Evolutionary conservation across 129 eudicot species (phyloP).

Genomic region (Chrysanthemum lavandulifolium): DNA sequence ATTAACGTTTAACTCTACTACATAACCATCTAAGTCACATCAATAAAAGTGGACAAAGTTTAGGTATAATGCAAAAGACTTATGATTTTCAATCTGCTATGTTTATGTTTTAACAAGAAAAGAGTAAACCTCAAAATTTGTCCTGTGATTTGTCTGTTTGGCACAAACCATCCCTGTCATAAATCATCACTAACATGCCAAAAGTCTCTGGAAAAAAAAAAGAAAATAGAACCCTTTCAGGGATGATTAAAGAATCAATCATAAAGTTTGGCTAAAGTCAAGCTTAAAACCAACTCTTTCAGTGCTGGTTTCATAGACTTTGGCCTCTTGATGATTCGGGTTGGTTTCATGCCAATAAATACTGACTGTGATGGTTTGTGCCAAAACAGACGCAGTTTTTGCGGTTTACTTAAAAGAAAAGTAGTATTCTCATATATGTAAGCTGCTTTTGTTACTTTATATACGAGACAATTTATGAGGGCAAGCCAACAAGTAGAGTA

Average conservation of each 20-base stretch:
- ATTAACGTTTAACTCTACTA: background rate
- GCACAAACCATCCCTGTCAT: background rate
- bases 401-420: background rate
- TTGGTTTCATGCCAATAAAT: no score
- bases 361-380: no score
- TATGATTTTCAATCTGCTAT: background rate
- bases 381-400: no score
- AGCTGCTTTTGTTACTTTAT: background rate
- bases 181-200: no score
- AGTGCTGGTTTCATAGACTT: no score
- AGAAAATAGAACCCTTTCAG: no score
- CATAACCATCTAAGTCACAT: background rate
- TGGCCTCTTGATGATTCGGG: no score
- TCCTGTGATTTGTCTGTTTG: background rate
- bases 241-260: no score
- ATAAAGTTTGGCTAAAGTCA: no score
- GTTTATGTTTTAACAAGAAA: background rate
- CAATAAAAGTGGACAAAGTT: background rate
- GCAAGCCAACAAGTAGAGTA: background rate
- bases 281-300: no score
- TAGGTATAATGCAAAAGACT: background rate
- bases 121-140: no score
- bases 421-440: background rate
- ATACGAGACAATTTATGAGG: background rate
- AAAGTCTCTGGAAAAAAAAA: no score